These are phyloP conservation scores for Leishmania aethiopica DNA, from an alignment of 208 protist genomes.

Conservation along the genomic window DNA sequence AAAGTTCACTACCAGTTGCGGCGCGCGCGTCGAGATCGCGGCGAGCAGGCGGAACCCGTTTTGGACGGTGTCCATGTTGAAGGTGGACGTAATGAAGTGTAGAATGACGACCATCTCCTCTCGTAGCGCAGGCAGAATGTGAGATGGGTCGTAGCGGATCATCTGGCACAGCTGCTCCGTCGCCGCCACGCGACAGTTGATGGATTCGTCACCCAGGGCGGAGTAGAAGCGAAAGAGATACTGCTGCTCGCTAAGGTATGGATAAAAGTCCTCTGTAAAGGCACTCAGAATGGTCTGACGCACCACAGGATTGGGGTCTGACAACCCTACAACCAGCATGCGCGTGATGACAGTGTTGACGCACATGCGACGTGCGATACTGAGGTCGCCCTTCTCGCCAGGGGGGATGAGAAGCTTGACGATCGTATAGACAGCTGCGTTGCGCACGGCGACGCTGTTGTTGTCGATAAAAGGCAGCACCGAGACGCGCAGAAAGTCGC, in stretches of 20 bases:
- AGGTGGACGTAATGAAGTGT: constrained; percentile 51
- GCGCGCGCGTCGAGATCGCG: constrained; percentile 63
- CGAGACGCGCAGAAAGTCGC: constrained; percentile 86
- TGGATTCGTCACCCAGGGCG: constrained; percentile 81
- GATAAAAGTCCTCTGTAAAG: constrained; percentile 84
- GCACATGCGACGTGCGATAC: constrained; percentile 84
- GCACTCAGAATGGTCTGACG: constrained; percentile 71
- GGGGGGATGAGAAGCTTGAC: constrained; percentile 82
- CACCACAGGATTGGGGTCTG: constrained; percentile 67
- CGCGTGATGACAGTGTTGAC: constrained; percentile 84
- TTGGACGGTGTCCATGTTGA: constrained; percentile 58
- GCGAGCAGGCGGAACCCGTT: constrained; percentile 75
- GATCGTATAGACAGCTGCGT: constrained; percentile 83
- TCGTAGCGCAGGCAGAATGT: constrained; percentile 80
- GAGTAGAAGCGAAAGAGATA: constrained; percentile 77
- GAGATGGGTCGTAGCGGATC: constrained; percentile 81
- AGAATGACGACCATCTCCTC: constrained; percentile 77
- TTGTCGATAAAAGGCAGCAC: constrained; percentile 89
- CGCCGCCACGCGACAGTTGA: constrained; percentile 78
- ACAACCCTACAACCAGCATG: constrained; percentile 82
- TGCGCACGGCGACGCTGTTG: constrained; percentile 62
- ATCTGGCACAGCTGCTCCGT: constrained; percentile 82
- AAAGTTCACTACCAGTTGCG: constrained; percentile 85
- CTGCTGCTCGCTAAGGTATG: constrained; percentile 85
- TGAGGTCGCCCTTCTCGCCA: constrained; percentile 64